Conservation (phyloP, 192 early-diverging fungal species). For the Pecoramyces ruminantium region DNA sequence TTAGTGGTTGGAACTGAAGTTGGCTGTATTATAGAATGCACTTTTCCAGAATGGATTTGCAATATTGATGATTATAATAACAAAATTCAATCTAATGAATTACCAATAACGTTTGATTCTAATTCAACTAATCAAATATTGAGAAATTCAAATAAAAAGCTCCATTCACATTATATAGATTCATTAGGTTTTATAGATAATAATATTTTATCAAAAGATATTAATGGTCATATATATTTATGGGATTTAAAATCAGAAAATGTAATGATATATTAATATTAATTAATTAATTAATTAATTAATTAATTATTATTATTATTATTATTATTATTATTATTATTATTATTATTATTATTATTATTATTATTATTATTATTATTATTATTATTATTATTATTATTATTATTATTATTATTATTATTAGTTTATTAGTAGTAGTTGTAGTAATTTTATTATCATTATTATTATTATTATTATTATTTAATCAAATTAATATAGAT, state of each 20-base stretch:
- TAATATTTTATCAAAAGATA: slow-evolving; percentile 50
- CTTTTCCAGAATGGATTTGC: not conserved
- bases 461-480: too few species aligned
- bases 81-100: slow-evolving; percentile 42
- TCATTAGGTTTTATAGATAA: slow-evolving; percentile 53
- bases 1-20: slow-evolving; percentile 4
- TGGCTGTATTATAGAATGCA: not conserved
- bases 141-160: slow-evolving; percentile 33
- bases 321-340: too few species aligned
- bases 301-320: too few species aligned
- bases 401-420: too few species aligned
- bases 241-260: slow-evolving; percentile 41
- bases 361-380: too few species aligned
- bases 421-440: too few species aligned
- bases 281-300: too few species aligned
- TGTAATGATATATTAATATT: not conserved
- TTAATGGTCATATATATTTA: slow-evolving; percentile 57
- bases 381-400: too few species aligned
- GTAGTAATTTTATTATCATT: too few species aligned
- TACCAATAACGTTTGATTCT: slow-evolving; percentile 32
- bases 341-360: too few species aligned
- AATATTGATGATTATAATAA: not conserved
- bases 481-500: not conserved
- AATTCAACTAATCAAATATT: slow-evolving; percentile 20
- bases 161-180: slow-evolving; percentile 32